Evolutionary conservation across 768 basidiomycete genomes (phyloP).

Genomic region (Hericium alpestre): DNA sequence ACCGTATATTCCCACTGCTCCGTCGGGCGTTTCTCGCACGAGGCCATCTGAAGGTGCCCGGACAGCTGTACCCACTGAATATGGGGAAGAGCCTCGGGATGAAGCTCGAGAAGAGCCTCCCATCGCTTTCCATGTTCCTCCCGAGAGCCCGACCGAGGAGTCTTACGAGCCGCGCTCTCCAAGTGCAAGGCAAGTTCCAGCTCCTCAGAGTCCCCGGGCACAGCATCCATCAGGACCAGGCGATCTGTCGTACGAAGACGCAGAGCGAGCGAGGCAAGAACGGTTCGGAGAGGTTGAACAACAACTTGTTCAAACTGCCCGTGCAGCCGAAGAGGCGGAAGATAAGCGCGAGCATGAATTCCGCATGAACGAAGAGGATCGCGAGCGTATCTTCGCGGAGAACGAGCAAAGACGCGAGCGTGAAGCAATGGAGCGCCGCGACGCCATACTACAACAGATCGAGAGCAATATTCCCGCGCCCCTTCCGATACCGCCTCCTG

Average conservation of each 20-base stretch:
- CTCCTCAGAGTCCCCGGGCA: neutral
- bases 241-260: slow-evolving; percentile 30
- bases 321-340: slow-evolving; percentile 49
- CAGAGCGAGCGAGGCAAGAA: slow-evolving; percentile 35
- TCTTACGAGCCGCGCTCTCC: neutral
- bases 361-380: slow-evolving; percentile 51
- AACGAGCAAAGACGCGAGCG: slow-evolving; percentile 46
- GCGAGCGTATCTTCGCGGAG: slow-evolving; percentile 50
- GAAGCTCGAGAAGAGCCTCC: neutral
- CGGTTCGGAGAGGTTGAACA: slow-evolving; percentile 47
- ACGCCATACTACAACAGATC: slow-evolving; percentile 27
- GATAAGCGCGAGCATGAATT: slow-evolving; percentile 55
- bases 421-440: slow-evolving; percentile 42
- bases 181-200: neutral
- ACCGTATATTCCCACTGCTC: neutral
- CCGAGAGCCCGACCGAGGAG: neutral
- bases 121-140: neutral
- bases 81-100: neutral
- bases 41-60: neutral
- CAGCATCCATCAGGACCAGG: slow-evolving; percentile 16
- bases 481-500: neutral
- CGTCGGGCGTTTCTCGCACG: neutral
- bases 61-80: neutral
- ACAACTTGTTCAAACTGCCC: slow-evolving; percentile 36
- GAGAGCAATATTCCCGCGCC: slow-evolving; percentile 9